Evolutionary conservation across 1,139 yeast species (phyloP), one percentile per base, ranked within the genome.

Genomic region (Pneumocystis canis): DNA sequence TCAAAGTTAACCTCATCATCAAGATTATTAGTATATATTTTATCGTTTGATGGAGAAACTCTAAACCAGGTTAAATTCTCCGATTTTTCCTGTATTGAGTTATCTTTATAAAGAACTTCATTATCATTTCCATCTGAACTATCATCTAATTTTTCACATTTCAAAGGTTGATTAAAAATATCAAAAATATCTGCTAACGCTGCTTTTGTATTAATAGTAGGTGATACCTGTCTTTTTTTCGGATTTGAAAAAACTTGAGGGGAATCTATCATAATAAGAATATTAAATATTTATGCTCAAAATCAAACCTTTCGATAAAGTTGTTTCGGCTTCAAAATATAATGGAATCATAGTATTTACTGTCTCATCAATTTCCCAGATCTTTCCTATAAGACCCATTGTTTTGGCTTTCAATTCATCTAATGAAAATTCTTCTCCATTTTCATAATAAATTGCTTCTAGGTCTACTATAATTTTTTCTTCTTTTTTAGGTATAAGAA

Each of bases 181-280:
- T 80, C 80, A 65, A 82, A 77, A 0, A 89, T 84, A 68, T 89
- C 96, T 62, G 83, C 82, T 63, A 84, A 80, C 0, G 96, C 95
- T 69, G 84, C 82, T 65, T 82, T 83, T 0, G 96, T 85, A 71
- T 80, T 89, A 69, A 87, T 80, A 0, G 96, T 89, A 0, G 96
- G 96, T 0, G 77, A 74, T n/a, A 74, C 72, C 16, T 71, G 60
- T 37, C 58, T 59, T n/a, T 56, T 57, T 35, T 59, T 59, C 11
- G n/a, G 47, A 60, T 16, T 18, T 16, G 58, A 35, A 57, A 18
- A 16, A 14, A 14, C 14, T 25, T 57, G 59, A 39, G 5, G 20
- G 4, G 41, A 57, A 30, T 57, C 59, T 57, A 57, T 30, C 11
- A 30, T 25, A 57, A 14, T 47, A 47, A 20, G 54, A 47, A 47